Conservation (phyloP, 2,329 filamentous ascomycete genomes). For the Hypocrella siamensis region DNA sequence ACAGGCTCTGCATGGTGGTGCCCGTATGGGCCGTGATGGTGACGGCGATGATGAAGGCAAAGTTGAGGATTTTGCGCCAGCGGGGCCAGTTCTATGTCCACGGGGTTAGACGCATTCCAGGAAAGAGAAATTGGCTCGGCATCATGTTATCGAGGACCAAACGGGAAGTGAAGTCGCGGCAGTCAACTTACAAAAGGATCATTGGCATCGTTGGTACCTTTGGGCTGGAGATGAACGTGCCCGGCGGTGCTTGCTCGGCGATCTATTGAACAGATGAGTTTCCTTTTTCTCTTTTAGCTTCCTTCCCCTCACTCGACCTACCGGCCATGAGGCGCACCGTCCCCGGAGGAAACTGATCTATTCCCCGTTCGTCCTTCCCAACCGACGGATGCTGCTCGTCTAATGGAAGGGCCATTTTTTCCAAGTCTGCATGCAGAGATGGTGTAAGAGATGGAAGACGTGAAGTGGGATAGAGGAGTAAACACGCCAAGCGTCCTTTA, state of each 20-base stretch:
- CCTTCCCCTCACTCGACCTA: not conserved
- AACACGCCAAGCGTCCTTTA: too few relatives aligned
- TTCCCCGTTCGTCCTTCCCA: too few relatives aligned
- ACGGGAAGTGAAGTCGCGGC: too few relatives aligned
- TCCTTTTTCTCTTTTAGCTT: not conserved
- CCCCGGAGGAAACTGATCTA: too few relatives aligned
- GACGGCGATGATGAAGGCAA: constrained; percentile 7
- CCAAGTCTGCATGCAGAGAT: too few relatives aligned
- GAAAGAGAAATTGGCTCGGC: not conserved
- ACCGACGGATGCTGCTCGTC: too few relatives aligned
- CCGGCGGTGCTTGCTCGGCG: not conserved
- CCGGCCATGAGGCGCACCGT: not conserved
- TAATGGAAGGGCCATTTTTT: too few relatives aligned
- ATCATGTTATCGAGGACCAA: not conserved
- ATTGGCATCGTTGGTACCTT: constrained; percentile 2
- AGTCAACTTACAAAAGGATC: constrained; percentile 5
- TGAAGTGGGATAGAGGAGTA: too few relatives aligned
- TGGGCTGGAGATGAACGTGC: not conserved
- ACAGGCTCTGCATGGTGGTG: constrained; percentile 7
- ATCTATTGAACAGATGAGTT: not conserved
- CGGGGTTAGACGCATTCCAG: not conserved
- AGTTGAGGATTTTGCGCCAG: constrained; percentile 11
- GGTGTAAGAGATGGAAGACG: too few relatives aligned
- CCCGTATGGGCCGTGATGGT: constrained; percentile 4
- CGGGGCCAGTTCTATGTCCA: constrained; percentile 9